Evolutionary conservation across 768 basidiomycete genomes (phyloP).

Genomic region (Kwoniella dendrophila): DNA sequence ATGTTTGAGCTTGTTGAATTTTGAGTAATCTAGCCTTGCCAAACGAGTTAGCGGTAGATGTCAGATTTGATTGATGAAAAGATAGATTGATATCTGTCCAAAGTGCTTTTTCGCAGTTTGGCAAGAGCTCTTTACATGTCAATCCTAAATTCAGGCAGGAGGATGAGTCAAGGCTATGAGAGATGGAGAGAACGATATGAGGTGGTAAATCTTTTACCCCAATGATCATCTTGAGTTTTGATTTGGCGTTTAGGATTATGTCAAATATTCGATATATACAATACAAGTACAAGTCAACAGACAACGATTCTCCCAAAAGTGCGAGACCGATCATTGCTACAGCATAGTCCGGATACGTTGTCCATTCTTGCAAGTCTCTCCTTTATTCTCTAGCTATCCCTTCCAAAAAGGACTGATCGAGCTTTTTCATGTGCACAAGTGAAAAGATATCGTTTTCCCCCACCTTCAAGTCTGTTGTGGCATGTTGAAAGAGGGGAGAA

Average conservation of each 20-base stretch:
- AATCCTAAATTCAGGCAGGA: background rate
- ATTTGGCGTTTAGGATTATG: no score
- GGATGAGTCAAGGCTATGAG: background rate
- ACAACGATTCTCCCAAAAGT: no score
- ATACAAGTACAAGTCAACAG: no score
- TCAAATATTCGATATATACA: no score
- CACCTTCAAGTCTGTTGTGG: background rate
- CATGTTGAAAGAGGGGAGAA: background rate
- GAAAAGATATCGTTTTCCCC: background rate
- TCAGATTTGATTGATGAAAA: background rate
- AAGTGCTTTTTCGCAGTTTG: slow-evolving; percentile 2
- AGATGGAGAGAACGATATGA: background rate
- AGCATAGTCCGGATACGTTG: no score
- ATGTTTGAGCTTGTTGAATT: background rate
- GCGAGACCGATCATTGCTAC: no score
- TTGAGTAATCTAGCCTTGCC: background rate
- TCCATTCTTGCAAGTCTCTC: no score
- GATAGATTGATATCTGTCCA: slow-evolving; percentile 9
- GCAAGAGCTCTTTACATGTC: background rate
- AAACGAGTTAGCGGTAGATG: background rate
- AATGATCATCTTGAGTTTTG: background rate
- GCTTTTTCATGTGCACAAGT: background rate
- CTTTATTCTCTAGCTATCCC: no score
- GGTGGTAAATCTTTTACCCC: background rate
- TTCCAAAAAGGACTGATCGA: no score